Base-by-base conservation (phyloP, 2,329 filamentous ascomycete genomes). In the Geosmithia putterillii region DNA sequence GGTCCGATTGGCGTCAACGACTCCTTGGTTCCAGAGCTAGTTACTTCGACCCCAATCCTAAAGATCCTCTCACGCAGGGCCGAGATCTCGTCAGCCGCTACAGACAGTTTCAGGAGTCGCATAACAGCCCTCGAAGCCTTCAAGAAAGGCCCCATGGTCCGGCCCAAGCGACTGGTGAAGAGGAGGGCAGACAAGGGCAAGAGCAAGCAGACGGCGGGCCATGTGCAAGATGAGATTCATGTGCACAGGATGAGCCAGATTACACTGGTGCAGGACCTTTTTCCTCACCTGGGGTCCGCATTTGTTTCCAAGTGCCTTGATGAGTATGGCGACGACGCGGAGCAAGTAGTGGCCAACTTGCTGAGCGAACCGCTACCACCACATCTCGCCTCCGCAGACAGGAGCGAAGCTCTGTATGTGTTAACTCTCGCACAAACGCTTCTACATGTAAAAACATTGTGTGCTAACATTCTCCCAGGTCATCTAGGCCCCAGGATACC, bases 211-310 rank as follows among this genome's bases (percentile, higher is more conserved):
- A 55, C 59, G 3, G 55, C 53, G 5, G 57, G 60, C 7, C 64
- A 71, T 6, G 49, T 55, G 7, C 53, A 62, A 6, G 60, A 59
- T 3, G 68, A 74, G 38, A 66, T 89, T 28, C 86, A 92, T 54
- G 66, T 90, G 19, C 87, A 95, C 60, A 80, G 73, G 37, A 83
- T 94, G 76, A 89, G 83, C 52, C 76, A 90, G 41, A 79, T 96
- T 42, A 83, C 83, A 0, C 86, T 94, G 58, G 73, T 98, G n/a
- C 88, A 95, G 56, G 90, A 98, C 56, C 69, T 96, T 0, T 95
- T 96, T 55, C 87, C 90, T 0, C 79, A 94, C 48, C 68, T 96
- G 9, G 88, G 89, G 5, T 81, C 85, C 4, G 85, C 74, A 0
- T 96, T 95, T 56, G 69, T 96, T 15, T 72, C 85, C 17, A 83